Evolutionary conservation across 495 filamentous ascomycete species (phyloP), one percentile per base, ranked within the genome.

Genomic region (Lasiosphaeria ovina): DNA sequence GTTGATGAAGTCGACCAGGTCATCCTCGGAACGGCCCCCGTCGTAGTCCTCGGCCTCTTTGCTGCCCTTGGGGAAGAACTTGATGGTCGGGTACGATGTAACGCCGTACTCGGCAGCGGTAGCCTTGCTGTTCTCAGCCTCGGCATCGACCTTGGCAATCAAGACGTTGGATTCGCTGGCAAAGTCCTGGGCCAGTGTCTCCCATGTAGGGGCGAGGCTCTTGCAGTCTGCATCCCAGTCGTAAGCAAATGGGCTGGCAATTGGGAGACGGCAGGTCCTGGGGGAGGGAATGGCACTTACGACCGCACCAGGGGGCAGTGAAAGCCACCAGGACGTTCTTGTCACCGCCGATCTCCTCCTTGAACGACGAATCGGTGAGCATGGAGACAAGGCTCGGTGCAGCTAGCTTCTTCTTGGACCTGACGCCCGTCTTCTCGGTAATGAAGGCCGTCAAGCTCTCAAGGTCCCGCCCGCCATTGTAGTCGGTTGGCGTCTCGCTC

Each of bases 261-360:
- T 33, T 35, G 14, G n/a, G 40, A 40, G 36, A 16, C 51, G 11
- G 53, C 32, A 9, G n/a, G 32, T 50, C n/a, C 10, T 54, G 52
- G 58, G 54, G 60, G 56, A 49, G 35, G 2, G 2, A n/a, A 14
- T n/a, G 44, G 44, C 44, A 91, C 92, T 68, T 85, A 97, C 92
- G 92, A 75, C 92, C 92, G 82, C 92, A 97, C 92, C 92, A 97
- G 51, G 92, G 92, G 59, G 92, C 92, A 59, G 92, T 97, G 75
- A 98, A 98, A 33, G 96, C 92, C 66, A 98, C 93, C 59, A 98
- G 74, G 6, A 97, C 91, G 76, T 95, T 79, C 84, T 95, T 92
- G 58, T 95, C 91, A 33, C 85, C 79, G 49, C 93, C 92, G 78
- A 98, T 81, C 33, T 77, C 72, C 69, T 85, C 77, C 81, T 87